Base-by-base conservation (phyloP, 768 basidiomycete genomes). In the Lactifluus rugatus region DNA sequence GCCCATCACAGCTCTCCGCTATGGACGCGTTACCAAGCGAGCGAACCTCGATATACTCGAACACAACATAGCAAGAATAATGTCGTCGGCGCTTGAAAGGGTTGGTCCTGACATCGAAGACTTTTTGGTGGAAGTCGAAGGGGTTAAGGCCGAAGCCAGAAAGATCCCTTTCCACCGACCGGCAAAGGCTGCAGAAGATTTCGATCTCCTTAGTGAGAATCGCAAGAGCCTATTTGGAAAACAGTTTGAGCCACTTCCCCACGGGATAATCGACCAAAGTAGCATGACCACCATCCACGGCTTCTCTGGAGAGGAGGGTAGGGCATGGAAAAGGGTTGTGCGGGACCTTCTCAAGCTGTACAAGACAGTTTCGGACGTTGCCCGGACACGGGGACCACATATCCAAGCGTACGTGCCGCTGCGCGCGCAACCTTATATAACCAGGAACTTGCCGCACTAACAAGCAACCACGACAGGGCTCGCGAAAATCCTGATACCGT, bases 11-110 rank as follows among this genome's bases (percentile, higher is more conserved):
- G 66, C 69, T 9, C 64, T 62, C 1, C 67, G 73, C 3, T 73
- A 74, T 60, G 69, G 70, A 9, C 70, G 73, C 1, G 58, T 67
- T 17, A 64, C 63, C 34, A 75, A 73, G 60, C 67, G 71, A 14
- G 70, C 71, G 0, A 66, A 68, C 16, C 63, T 75, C 10, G 73
- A 73, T 56, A 65, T 73, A 36, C 62, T 71, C 6, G 73, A 73
- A 48, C 71, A 68, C 48, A 72, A 72, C 45, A 64, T 72, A 2
- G 70, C 72, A 2, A 68, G 64, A 41, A 64, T 45, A 2, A 68
- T 70, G 68, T 65, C 70, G 1, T 42, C 37, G 23, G 28, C 61
- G 11, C 66, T 70, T 13, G 62, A 60, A 5, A 41, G 56, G 2
- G 52, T 60, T 36, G 52, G 48, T 17, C 44, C 53, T 4, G 48